These are phyloP conservation scores for Hygrophila difformis DNA, from an alignment of 257 asterid genomes.

Conservation along the genomic window DNA sequence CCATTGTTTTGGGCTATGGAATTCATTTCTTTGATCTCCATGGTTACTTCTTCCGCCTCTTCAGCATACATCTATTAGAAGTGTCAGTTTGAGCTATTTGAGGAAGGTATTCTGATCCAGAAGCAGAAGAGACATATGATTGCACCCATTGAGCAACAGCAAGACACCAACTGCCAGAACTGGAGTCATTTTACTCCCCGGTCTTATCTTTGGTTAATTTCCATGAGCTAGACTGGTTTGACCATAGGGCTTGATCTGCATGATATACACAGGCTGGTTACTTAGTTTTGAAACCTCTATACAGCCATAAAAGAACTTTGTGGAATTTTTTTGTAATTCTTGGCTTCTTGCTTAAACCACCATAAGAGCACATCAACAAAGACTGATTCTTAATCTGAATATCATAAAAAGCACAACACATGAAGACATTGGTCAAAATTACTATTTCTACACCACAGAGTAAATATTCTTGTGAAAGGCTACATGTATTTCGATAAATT, in stretches of 20 bases:
- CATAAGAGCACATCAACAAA: no score
- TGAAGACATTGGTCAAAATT: no score
- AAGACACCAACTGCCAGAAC: constrained; percentile 22
- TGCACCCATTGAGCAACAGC: constrained; percentile 79
- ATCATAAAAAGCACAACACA: no score
- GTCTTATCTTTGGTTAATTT: constrained; percentile 19
- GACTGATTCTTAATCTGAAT: no score
- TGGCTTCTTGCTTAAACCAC: no score
- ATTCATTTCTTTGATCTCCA: constrained; percentile 49
- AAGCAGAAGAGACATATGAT: constrained; percentile 21
- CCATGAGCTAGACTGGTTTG: constrained; percentile 26
- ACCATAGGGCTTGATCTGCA: constrained; percentile 37
- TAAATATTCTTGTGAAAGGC: no score
- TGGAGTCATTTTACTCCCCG: constrained; percentile 8
- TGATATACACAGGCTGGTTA: constrained; percentile 15
- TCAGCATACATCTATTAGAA: constrained; percentile 55
- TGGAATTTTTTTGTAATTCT: no score
- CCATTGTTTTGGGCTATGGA: constrained; percentile 13
- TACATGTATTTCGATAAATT: no score
- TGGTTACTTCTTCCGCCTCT: constrained; percentile 30
- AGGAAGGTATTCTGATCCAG: constrained; percentile 8
- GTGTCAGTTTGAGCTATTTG: constrained; percentile 21
- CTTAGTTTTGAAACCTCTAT: constrained; percentile 4
- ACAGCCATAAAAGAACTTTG: no score
- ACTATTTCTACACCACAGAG: no score